These are phyloP conservation scores for Stereocaulon alpinum DNA, from an alignment of 495 filamentous ascomycete genomes.

Conservation along the genomic window DNA sequence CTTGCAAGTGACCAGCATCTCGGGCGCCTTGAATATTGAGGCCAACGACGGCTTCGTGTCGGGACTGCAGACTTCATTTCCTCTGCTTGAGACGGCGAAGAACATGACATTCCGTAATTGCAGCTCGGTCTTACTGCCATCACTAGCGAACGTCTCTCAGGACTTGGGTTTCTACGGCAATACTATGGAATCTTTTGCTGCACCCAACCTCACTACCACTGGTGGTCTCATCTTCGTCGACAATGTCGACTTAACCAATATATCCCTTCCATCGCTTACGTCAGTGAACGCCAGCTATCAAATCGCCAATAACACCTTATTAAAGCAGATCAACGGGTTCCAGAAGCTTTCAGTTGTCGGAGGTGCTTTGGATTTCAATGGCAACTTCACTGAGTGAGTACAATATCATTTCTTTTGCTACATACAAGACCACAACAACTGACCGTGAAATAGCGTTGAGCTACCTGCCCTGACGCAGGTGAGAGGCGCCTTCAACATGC, in stretches of 20 bases:
- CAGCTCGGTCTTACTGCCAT: constrained; percentile 60
- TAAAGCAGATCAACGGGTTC: constrained; percentile 55
- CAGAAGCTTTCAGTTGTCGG: constrained; percentile 53
- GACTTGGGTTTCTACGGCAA: constrained; percentile 78
- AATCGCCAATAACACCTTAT: constrained; percentile 77
- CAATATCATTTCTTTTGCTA: neutral
- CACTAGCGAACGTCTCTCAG: constrained; percentile 64
- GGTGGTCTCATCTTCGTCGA: constrained; percentile 70
- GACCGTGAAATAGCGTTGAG: constrained; percentile 44
- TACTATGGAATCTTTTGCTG: constrained; percentile 54
- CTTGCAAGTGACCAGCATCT: constrained; percentile 48
- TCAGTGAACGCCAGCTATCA: constrained; percentile 66
- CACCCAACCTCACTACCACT: constrained; percentile 71
- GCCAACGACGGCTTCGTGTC: constrained; percentile 45
- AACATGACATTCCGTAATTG: constrained; percentile 88
- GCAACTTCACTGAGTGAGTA: constrained; percentile 73
- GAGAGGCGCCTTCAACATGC: constrained; percentile 76
- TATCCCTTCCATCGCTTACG: constrained; percentile 58
- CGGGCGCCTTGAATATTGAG: constrained; percentile 49
- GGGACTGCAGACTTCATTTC: constrained; percentile 50
- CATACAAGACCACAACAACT: neutral
- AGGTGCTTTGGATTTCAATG: constrained; percentile 83
- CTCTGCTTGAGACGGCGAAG: constrained; percentile 63
- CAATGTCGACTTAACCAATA: constrained; percentile 66
- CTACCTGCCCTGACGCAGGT: constrained; percentile 65